Base-by-base conservation (phyloP, 345 rosid species). In the Citrus inodora region DNA sequence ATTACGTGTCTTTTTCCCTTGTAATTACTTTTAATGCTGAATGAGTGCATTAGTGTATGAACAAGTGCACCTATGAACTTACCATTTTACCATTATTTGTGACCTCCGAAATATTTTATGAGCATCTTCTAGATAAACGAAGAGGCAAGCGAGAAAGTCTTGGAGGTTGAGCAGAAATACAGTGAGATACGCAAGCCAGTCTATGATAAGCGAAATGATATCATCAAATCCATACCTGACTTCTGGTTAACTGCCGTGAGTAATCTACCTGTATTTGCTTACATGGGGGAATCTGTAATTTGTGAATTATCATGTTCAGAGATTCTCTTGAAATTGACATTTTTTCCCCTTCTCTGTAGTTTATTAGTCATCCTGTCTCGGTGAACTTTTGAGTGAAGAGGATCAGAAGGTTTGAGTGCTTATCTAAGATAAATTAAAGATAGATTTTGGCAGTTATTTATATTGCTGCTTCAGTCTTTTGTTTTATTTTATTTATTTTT, bases 231-330 rank as follows among this genome's bases (percentile, higher is more conserved):
- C 21, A 94, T 95, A 77, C 97, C 98, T 2, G 97, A 93, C 82
- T 95, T 95, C 83, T 95, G 98, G 98, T 76, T 92, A 75, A 92
- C 96, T 79, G 98, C 98, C 78, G 98, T 95, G 71, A 92, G 93
- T 85, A 46, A 19, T 82, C 67, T 72, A 56, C 73, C 69, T 40
- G 69, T 28, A 2, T 48, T 62, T 67, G 37, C 70, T 38, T 24
- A 67, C 21, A 35, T 81, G 28, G 9, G 37, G 24, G 33, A 60
- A 55, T 48, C 11, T 30, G 25, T 67, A 33, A 19, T 35, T 73
- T 70, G 42, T 59, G 19, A 13, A 59, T 51, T 81, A 3, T 76
- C 24, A 65, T 42, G 63, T 65, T 67, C 19, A 27, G 33, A 35
- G 25, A 9, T 62, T 66, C 24, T 65, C 38, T 62, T 67, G 55